These are phyloP conservation scores for Choiromyces venosus DNA, from an alignment of 495 filamentous ascomycete species.

Conservation along the genomic window DNA sequence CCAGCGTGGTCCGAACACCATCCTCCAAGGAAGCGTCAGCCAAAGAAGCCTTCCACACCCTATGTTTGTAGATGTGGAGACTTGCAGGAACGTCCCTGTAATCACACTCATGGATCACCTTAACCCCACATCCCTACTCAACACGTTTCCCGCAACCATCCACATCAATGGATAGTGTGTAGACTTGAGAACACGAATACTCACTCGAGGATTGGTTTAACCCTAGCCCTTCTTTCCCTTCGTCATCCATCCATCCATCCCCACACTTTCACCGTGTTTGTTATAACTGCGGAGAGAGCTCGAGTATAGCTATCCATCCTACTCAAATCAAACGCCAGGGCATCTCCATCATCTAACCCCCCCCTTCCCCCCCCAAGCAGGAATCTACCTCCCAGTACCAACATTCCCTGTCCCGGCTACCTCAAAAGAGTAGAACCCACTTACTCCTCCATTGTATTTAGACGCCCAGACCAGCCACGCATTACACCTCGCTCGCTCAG, in stretches of 20 bases:
- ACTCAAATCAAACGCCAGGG: conserved; percentile 8
- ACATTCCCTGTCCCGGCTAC: conserved; percentile 51
- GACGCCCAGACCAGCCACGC: conserved; percentile 55
- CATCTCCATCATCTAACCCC: conserved; percentile 32
- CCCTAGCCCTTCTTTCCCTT: conserved; percentile 14
- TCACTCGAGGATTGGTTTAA: conserved; percentile 18
- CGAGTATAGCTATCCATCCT: no score
- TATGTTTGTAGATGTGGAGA: not conserved
- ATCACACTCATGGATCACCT: not conserved
- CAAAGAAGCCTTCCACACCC: no score
- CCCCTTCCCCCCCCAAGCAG: no score
- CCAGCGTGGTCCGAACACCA: no score
- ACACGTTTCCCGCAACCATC: not conserved
- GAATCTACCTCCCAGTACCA: conserved; percentile 50
- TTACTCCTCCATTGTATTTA: conserved; percentile 50
- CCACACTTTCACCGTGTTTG: not conserved
- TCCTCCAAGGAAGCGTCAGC: no score
- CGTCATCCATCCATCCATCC: no score
- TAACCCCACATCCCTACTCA: not conserved
- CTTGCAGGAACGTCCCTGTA: not conserved
- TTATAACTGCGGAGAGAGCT: not conserved
- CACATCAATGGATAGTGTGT: no score
- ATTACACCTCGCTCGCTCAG: conserved; percentile 57
- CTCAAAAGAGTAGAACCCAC: conserved; percentile 33
- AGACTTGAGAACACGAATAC: not conserved